A percentile compares a stretch with the other conserved stretches of the same genome.
phyloP scores from a whole-genome alignment of 148 eudicot genomes.

The Fagopyrum esculentum region DNA sequence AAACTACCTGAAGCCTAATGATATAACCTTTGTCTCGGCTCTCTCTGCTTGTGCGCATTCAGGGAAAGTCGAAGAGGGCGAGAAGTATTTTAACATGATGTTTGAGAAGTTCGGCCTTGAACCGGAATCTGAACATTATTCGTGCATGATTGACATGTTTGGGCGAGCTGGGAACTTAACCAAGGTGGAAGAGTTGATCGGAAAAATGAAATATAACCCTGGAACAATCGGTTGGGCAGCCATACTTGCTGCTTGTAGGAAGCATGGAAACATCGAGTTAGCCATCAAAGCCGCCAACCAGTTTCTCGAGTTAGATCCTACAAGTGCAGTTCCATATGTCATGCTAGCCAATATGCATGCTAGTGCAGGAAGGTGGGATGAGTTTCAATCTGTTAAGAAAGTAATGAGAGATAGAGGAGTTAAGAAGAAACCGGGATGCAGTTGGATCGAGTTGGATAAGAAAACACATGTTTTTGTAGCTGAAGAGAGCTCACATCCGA shows the following conservation, averaged over 20 bases:
- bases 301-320: constrained; percentile 48
- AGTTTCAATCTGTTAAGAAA: constrained; percentile 45
- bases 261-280: constrained; percentile 51
- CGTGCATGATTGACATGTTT: constrained; percentile 85
- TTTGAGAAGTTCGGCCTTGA: constrained; percentile 36
- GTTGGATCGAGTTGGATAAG: constrained; percentile 70
- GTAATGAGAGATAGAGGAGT: constrained; percentile 47
- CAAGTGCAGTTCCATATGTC: constrained; percentile 66
- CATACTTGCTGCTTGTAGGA: constrained; percentile 67
- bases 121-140: constrained; percentile 62
- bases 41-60: constrained; percentile 81
- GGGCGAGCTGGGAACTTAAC: constrained; percentile 65
- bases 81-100: constrained; percentile 51
- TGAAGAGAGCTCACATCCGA: constrained; percentile 65
- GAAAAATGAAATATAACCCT: constrained; percentile 56
- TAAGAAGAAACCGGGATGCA: constrained; percentile 71
- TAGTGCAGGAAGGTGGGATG: constrained; percentile 62
- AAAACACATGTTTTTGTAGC: constrained; percentile 64
- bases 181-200: constrained; percentile 54
- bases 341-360: constrained; percentile 65
- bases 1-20: constrained; percentile 31
- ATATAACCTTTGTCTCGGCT: constrained; percentile 60
- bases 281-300: constrained; percentile 62
- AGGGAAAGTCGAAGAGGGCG: constrained; percentile 60
- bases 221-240: constrained; percentile 65